Evolutionary conservation across 805 yeast species (phyloP).

Genomic region (Metschnikowia colocasiae): DNA sequence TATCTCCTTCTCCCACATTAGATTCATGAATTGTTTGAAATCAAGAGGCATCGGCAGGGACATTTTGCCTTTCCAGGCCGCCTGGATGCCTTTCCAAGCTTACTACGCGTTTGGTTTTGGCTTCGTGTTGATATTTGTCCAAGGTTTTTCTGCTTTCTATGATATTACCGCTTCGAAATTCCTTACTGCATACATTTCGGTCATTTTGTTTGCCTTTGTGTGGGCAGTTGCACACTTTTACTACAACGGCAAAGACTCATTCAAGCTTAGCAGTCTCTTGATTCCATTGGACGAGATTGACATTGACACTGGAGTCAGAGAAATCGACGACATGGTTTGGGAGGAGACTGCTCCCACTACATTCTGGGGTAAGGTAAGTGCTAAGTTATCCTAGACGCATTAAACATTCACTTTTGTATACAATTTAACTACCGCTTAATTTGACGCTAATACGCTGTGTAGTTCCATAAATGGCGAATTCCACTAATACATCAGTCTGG

Average conservation of each 20-base stretch:
- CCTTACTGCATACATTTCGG: constrained; percentile 69
- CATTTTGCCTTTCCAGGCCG: constrained; percentile 70
- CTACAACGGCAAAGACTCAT: constrained; percentile 41
- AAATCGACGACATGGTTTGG: constrained; percentile 56
- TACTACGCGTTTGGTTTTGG: constrained; percentile 58
- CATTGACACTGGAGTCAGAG: constrained; percentile 63
- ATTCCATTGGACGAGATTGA: constrained; percentile 60
- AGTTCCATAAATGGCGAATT: too few relatives aligned
- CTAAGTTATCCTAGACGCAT: constrained; percentile 15
- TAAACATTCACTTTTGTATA: not conserved
- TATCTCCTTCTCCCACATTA: constrained; percentile 59
- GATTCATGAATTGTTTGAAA: constrained; percentile 66
- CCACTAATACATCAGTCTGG: too few relatives aligned
- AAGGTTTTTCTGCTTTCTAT: constrained; percentile 68
- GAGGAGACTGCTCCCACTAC: constrained; percentile 46
- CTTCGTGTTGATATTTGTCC: constrained; percentile 57
- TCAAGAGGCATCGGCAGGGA: constrained; percentile 63
- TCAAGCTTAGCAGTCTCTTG: constrained; percentile 37
- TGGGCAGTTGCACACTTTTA: constrained; percentile 55
- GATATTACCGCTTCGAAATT: constrained; percentile 52
- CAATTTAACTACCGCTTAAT: not conserved
- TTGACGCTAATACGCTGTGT: not conserved
- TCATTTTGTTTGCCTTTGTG: constrained; percentile 52
- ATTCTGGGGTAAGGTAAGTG: constrained; percentile 57
- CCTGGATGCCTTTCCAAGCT: constrained; percentile 63